phyloP scores from a whole-genome alignment of 2,329 filamentous ascomycete species.

The Coniochaeta hoffmannii region DNA sequence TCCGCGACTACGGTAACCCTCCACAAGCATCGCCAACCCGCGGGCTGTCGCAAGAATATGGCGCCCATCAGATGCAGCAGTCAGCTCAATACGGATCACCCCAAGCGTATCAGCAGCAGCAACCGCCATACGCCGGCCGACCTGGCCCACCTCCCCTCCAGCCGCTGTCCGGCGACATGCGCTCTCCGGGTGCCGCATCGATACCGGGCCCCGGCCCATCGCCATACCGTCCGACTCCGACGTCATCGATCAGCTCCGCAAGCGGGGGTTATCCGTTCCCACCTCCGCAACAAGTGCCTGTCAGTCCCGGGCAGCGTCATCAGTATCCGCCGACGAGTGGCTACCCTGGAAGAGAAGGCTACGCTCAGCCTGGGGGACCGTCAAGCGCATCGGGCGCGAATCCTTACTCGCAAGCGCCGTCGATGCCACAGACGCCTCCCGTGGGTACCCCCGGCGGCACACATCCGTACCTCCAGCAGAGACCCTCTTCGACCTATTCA shows the following conservation, averaged over 20 bases:
- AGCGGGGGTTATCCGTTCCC: conserved; percentile 45
- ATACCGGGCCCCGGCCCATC: conserved; percentile 31
- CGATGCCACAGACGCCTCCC: conserved; percentile 41
- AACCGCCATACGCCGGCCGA: conserved; percentile 32
- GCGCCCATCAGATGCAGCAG: conserved; percentile 20
- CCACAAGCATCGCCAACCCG: conserved; percentile 41
- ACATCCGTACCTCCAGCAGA: conserved; percentile 33
- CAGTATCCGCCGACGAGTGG: conserved; percentile 39
- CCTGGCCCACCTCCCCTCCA: conserved; percentile 39
- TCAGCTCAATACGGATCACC: conserved; percentile 26
- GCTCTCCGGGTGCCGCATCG: conserved; percentile 40
- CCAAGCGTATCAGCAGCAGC: conserved; percentile 28
- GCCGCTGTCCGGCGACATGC: conserved; percentile 35
- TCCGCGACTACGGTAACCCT: conserved; percentile 41
- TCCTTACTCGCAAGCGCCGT: not conserved
- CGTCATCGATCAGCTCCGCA: conserved; percentile 32
- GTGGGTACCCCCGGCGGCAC: conserved; percentile 33
- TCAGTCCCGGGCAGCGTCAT: conserved; percentile 44
- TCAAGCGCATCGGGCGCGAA: conserved; percentile 19
- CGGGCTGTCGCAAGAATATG: conserved; percentile 38
- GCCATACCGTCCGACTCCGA: conserved; percentile 43
- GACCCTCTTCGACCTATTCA: not conserved
- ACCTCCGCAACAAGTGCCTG: conserved; percentile 30
- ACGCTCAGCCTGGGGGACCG: conserved; percentile 27
- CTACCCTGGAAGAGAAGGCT: conserved; percentile 37